Evolutionary conservation across 2,329 filamentous ascomycete genomes (phyloP).

Genomic region (Colletotrichum liriopes): DNA sequence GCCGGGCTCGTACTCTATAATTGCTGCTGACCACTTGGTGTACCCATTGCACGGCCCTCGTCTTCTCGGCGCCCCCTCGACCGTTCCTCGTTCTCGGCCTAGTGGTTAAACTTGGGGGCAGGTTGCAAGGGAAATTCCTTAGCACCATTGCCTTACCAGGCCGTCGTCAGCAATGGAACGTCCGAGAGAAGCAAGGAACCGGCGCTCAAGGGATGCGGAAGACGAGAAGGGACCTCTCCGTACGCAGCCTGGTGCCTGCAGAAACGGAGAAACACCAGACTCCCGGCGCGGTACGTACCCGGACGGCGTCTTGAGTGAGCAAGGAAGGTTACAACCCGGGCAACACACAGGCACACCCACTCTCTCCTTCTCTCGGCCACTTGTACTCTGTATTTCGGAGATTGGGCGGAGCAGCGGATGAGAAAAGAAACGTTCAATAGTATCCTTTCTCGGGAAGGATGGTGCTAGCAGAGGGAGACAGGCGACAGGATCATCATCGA

Average conservation of each 20-base stretch:
- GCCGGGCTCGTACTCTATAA: neutral
- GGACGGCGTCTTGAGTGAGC: neutral
- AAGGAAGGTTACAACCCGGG: constrained; percentile 14
- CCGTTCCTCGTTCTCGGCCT: constrained; percentile 1
- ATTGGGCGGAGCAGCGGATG: neutral
- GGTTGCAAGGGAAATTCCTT: constrained; percentile 17
- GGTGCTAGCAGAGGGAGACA: neutral
- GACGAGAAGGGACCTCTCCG: neutral
- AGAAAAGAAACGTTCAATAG: neutral
- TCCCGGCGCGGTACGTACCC: constrained; percentile 1
- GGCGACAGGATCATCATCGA: neutral
- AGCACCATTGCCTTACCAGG: constrained; percentile 30
- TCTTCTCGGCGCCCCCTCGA: neutral
- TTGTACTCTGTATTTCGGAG: neutral
- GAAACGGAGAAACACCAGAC: neutral
- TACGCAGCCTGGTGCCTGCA: neutral
- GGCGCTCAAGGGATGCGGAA: constrained; percentile 10
- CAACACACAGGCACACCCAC: neutral
- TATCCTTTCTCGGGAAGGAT: neutral
- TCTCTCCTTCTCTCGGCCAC: neutral
- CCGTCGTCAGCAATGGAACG: constrained; percentile 13
- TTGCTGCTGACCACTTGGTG: neutral
- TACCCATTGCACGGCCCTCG: constrained; percentile 8
- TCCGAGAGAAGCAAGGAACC: constrained; percentile 28
- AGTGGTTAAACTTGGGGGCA: neutral